phyloP scores from a whole-genome alignment of 2,329 filamentous ascomycete genomes.

The Arthrobotrys pseudoclavata region DNA sequence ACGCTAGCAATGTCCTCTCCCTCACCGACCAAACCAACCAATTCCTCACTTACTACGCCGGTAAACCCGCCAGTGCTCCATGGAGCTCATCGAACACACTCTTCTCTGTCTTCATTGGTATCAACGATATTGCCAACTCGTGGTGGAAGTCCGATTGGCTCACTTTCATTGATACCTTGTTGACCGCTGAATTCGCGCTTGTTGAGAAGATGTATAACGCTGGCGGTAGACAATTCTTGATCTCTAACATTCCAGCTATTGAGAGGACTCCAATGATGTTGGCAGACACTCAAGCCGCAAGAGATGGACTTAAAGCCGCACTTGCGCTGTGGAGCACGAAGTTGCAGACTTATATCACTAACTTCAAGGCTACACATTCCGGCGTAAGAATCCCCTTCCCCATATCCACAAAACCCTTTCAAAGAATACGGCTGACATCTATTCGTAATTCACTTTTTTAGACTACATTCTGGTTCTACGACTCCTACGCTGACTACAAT shows the following conservation, averaged over 20 bases:
- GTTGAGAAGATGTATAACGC: slow-evolving; percentile 67
- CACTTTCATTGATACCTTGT: slow-evolving; percentile 44
- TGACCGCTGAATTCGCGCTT: slow-evolving; percentile 67
- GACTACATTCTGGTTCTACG: slow-evolving; percentile 58
- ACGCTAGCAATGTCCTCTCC: slow-evolving; percentile 69
- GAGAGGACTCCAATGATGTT: slow-evolving; percentile 59
- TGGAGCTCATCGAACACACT: slow-evolving; percentile 67
- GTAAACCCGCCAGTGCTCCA: slow-evolving; percentile 65
- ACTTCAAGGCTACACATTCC: slow-evolving; percentile 49
- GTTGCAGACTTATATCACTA: slow-evolving; percentile 55
- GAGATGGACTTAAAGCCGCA: slow-evolving; percentile 33
- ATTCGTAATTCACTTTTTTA: slow-evolving; percentile 4
- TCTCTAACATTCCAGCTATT: slow-evolving; percentile 68
- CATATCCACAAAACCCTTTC: not conserved
- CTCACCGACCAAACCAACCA: slow-evolving; percentile 70
- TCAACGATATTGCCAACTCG: slow-evolving; percentile 72
- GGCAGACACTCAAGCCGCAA: slow-evolving; percentile 24
- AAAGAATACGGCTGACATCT: not conserved
- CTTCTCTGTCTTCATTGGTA: slow-evolving; percentile 71
- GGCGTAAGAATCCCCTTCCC: slow-evolving; percentile 26
- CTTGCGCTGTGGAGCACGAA: slow-evolving; percentile 47
- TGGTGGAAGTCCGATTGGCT: slow-evolving; percentile 64
- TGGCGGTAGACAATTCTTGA: slow-evolving; percentile 70
- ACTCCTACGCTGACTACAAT: slow-evolving; percentile 45
- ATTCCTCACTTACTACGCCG: slow-evolving; percentile 67